Conservation (phyloP, 176 grass and related monocot genomes). For the Saccharum officinarum region DNA sequence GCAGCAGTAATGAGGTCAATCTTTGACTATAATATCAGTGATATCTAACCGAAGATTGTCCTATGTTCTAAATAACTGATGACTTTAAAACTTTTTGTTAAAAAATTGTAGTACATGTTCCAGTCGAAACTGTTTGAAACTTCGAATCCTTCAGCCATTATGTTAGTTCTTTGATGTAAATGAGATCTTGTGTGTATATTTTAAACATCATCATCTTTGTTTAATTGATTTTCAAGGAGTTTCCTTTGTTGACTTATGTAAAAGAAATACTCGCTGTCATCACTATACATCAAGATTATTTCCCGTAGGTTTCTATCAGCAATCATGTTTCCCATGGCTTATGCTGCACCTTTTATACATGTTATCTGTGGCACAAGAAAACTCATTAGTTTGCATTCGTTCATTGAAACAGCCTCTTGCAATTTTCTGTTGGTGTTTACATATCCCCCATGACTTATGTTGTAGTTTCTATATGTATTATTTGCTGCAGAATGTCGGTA, state of each 20-base stretch:
- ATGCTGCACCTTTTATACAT: not conserved
- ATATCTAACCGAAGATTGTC: not conserved
- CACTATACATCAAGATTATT: not conserved
- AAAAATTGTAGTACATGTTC: not conserved
- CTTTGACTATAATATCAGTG: not conserved
- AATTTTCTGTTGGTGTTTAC: not conserved
- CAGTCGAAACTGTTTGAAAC: not conserved
- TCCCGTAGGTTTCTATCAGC: not conserved
- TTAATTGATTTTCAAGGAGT: not conserved
- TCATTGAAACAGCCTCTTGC: not conserved
- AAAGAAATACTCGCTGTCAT: not conserved
- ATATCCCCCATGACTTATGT: not conserved
- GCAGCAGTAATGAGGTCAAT: not conserved
- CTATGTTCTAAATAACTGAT: not conserved
- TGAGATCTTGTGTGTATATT: not conserved
- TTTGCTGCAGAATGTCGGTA: conserved; percentile 79
- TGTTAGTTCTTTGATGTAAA: not conserved
- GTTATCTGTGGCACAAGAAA: conserved; percentile 40
- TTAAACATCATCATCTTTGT: not conserved
- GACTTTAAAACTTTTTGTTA: not conserved
- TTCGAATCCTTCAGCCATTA: not conserved
- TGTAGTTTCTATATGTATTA: not conserved
- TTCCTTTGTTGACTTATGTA: not conserved
- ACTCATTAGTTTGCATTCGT: not conserved
- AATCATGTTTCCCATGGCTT: conserved; percentile 4